Evolutionary conservation across 345 rosid species (phyloP), one percentile per base, ranked within the genome.

Genomic region (Brassica cretica): DNA sequence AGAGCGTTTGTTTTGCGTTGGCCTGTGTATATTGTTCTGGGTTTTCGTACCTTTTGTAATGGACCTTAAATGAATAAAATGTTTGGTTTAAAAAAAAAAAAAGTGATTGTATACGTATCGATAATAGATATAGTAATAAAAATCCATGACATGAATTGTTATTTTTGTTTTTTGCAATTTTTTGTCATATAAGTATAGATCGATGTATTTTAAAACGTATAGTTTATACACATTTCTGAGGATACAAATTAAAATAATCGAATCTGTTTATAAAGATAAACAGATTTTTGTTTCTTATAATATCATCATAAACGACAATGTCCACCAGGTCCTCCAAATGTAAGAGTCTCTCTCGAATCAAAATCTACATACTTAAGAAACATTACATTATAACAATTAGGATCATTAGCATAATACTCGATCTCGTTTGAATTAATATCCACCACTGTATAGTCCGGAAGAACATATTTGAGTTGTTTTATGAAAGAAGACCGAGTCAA

Each of bases 281-380:
- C 49, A 41, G 14, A 11, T 41, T 41, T 41, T 41, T 41, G 49
- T 41, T 41, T 10, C 4, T 46, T 46, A 51, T 51, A 51, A 51
- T 4, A 61, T 14, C 18, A 61, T 62, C 19, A 62, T 2, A 14
- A 1, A 62, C 37, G 37, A 62, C 81, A 78, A 8, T 41, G 62
- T 51, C 81, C 81, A 78, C 77, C 76, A 66, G 72, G 72, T 71
- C 81, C 81, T 27, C 81, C 76, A 78, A 58, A 78, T 5, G 81
- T 78, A 66, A 78, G 72, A 72, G 77, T 30, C 81, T 78, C 81
- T 66, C 55, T 66, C 0, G 77, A 71, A 72, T 29, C 29, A 78
- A 0, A 16, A 78, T 71, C 76, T 18, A 78, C 51, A 71, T 78
- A 71, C 72, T 65, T 56, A 0, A 65, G 67, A 55, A 25, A 78